Percentiles rank a stretch among this genome's conserved stretches.
These are phyloP conservation scores for Clarireedia sp. DNA, from an alignment of 2,329 filamentous ascomycete species.

Conservation along the genomic window DNA sequence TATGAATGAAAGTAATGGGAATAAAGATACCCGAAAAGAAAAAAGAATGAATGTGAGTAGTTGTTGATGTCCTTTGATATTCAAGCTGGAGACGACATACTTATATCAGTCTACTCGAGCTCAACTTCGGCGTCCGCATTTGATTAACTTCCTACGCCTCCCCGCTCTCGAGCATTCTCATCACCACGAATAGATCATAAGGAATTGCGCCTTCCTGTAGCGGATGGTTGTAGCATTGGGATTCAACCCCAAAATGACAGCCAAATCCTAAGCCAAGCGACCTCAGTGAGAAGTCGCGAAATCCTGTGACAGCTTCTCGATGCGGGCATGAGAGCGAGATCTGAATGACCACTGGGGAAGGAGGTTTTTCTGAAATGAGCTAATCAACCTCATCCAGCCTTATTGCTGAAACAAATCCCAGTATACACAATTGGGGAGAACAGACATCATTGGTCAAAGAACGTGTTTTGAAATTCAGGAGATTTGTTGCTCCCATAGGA, in stretches of 20 bases:
- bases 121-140: neutral
- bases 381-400: neutral
- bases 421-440: neutral
- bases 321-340: neutral
- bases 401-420: neutral
- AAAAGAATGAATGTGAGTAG: slow-evolving; percentile 10
- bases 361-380: neutral
- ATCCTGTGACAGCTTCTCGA: neutral
- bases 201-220: slow-evolving; percentile 2
- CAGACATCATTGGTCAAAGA: neutral
- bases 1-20: slow-evolving; percentile 10
- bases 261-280: slow-evolving; percentile 5
- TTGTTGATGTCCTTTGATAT: slow-evolving; percentile 1
- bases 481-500: slow-evolving; percentile 1
- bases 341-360: neutral
- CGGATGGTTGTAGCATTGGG: neutral
- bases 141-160: neutral
- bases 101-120: slow-evolving; percentile 3
- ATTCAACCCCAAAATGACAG: neutral
- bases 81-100: neutral
- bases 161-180: neutral
- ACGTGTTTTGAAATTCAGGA: neutral
- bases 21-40: slow-evolving; percentile 3
- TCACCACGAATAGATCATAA: slow-evolving; percentile 4
- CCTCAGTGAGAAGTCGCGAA: neutral